Evolutionary conservation across 2,329 filamentous ascomycete genomes (phyloP), one percentile per base, ranked within the genome.

Genomic region (Epicoccum nigrum): DNA sequence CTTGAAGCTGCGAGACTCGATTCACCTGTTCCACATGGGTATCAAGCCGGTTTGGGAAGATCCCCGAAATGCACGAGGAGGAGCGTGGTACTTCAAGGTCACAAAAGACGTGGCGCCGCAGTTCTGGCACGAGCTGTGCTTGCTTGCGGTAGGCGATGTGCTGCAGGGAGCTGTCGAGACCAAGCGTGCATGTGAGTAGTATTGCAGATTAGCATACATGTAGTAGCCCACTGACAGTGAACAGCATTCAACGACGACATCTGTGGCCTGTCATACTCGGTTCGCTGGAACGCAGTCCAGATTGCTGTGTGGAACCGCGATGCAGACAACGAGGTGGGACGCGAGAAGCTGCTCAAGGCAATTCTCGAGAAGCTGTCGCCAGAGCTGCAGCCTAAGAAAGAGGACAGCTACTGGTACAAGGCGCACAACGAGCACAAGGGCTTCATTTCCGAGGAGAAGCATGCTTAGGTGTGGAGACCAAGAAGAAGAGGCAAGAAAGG

Each of bases 241-340:
- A 19, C 32, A 74, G 71, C 68, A 1, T 80, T 80, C 66, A 91
- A 90, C 71, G 91, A 96, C 70, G 88, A 85, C 62, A 82, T 97
- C 63, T 94, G 92, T 71, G 93, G 93, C 42, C 86, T 97, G 38
- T 90, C 89, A 33, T 86, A 94, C 59, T 92, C 89, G 1, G 89
- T 93, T 51, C 87, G 92, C 65, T 95, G 94, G 81, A 96, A 92
- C 76, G 88, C 87, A 23, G 87, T 93, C 71, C 84, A 96, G 58
- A 88, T 97, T 70, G 89, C 89, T 63, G 84, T 97, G 67, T 97
- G 93, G 93, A 94, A 96, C 77, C 90, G 94, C 56, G 89, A 96
- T 67, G 86, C 87, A 17, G 86, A 85, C 54, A 92, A 94, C 74
- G 81, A 90, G 67, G 85, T 83, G 62, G 94, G 91, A 5, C 83